Evolutionary conservation across 495 filamentous ascomycete genomes (phyloP).

Genomic region (Xylona heveae): DNA sequence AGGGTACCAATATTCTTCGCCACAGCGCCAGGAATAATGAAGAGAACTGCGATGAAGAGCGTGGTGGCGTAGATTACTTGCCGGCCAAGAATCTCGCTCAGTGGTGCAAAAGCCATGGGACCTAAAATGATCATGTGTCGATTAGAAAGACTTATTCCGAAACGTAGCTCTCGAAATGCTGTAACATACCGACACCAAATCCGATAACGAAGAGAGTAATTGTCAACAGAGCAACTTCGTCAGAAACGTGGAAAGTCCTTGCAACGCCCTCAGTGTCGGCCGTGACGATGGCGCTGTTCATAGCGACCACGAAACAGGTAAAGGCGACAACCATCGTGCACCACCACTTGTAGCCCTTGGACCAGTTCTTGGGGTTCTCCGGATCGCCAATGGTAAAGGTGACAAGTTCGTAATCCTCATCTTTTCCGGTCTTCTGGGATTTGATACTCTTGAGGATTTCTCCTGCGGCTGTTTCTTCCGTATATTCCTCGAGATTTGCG

Average conservation of each 20-base stretch:
- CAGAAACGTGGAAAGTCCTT: slow-evolving; percentile 35
- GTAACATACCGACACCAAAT: slow-evolving; percentile 47
- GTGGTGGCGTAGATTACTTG: slow-evolving; percentile 43
- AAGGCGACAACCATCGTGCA: slow-evolving; percentile 43
- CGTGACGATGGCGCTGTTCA: slow-evolving; percentile 42
- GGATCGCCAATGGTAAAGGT: slow-evolving; percentile 45
- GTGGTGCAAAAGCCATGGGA: slow-evolving; percentile 65
- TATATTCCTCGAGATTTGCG: slow-evolving; percentile 44
- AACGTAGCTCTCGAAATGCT: background rate
- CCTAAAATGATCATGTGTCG: slow-evolving; percentile 19
- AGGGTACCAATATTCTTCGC: slow-evolving; percentile 54
- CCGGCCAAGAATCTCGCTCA: slow-evolving; percentile 51
- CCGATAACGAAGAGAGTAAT: slow-evolving; percentile 62
- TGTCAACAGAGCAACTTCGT: slow-evolving; percentile 42
- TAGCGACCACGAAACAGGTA: slow-evolving; percentile 44
- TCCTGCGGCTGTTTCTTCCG: slow-evolving; percentile 32
- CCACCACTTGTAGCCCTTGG: slow-evolving; percentile 40
- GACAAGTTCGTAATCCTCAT: slow-evolving; percentile 46
- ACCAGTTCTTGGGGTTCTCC: slow-evolving; percentile 50
- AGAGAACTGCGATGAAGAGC: slow-evolving; percentile 44
- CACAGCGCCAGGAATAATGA: slow-evolving; percentile 59
- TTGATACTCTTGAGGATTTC: slow-evolving; percentile 32
- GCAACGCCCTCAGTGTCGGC: slow-evolving; percentile 39
- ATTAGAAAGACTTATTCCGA: no score
- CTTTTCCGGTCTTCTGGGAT: slow-evolving; percentile 27